phyloP scores from a whole-genome alignment of 352 stramenopile species.

The Globisporangium irregulare region DNA sequence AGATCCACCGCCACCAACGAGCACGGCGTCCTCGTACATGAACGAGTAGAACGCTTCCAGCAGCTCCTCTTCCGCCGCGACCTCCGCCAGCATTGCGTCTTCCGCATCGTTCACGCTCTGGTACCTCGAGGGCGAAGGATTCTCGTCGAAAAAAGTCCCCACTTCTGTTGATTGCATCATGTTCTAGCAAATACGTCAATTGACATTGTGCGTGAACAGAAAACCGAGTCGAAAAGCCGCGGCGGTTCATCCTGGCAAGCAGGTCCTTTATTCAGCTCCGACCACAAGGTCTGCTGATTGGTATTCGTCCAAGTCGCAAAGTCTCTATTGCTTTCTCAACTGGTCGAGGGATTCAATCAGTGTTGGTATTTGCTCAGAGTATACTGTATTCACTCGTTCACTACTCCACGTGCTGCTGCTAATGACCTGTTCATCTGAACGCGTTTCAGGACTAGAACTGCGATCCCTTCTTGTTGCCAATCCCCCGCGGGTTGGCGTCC shows the following conservation, averaged over 20 bases:
- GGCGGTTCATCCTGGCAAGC: slow-evolving; percentile 11
- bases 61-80: slow-evolving; percentile 28
- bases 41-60: slow-evolving; percentile 60
- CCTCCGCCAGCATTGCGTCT: slow-evolving; percentile 14
- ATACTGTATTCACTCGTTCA: background rate
- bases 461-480: slow-evolving; percentile 96
- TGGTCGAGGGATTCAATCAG: background rate
- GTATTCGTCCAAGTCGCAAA: background rate
- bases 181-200: background rate
- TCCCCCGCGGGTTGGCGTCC: slow-evolving; percentile 93
- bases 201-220: background rate
- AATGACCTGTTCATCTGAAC: background rate
- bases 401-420: background rate
- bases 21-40: slow-evolving; percentile 55
- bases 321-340: background rate
- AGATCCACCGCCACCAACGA: slow-evolving; percentile 25
- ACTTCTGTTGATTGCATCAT: background rate
- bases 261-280: background rate
- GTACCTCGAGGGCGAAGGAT: background rate
- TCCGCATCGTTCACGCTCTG: slow-evolving; percentile 6
- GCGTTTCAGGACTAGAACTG: slow-evolving; percentile 72
- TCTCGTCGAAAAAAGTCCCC: background rate
- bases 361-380: background rate
- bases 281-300: background rate
- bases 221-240: slow-evolving; percentile 7